phyloP scores from a whole-genome alignment of 202 grass and related monocot genomes.

The Zizania palustris region DNA sequence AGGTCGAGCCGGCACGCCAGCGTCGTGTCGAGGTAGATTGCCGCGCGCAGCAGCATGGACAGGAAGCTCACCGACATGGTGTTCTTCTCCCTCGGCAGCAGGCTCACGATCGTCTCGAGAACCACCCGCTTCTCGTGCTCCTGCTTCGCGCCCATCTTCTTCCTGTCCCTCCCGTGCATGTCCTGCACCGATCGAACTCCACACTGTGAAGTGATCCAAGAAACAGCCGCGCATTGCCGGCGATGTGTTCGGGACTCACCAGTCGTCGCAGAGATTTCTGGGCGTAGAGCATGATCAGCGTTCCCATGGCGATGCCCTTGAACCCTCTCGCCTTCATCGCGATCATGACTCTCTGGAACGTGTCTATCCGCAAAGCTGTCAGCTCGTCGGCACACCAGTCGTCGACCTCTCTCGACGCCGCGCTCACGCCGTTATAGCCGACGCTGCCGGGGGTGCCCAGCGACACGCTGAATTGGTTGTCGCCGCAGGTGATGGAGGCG shows the following conservation, averaged over 20 bases:
- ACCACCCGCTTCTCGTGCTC: conserved; percentile 92
- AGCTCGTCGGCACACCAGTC: conserved; percentile 90
- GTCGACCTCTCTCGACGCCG: conserved; percentile 51
- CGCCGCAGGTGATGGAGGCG: conserved; percentile 57
- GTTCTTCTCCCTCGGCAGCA: conserved; percentile 81
- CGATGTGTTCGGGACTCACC: conserved; percentile 42
- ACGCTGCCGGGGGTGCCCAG: not conserved
- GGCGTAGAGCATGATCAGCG: conserved; percentile 88
- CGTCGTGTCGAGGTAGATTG: conserved; percentile 78
- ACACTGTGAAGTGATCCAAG: not conserved
- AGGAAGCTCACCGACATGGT: conserved; percentile 83
- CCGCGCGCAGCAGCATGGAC: conserved; percentile 80
- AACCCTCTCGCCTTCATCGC: conserved; percentile 84
- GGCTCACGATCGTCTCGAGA: conserved; percentile 76
- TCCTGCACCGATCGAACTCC: conserved; percentile 45
- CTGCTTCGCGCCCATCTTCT: conserved; percentile 63
- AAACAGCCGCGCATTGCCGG: not conserved
- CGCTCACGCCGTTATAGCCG: conserved; percentile 6
- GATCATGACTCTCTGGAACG: conserved; percentile 72
- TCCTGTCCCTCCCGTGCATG: conserved; percentile 60
- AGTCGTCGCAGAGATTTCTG: conserved; percentile 82
- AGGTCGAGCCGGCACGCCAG: conserved; percentile 85
- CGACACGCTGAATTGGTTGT: conserved; percentile 41
- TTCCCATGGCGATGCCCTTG: conserved; percentile 74
- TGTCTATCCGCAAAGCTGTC: conserved; percentile 70